Base-by-base conservation (phyloP, 2,329 filamentous ascomycete species). In the Alternaria metachromatica region DNA sequence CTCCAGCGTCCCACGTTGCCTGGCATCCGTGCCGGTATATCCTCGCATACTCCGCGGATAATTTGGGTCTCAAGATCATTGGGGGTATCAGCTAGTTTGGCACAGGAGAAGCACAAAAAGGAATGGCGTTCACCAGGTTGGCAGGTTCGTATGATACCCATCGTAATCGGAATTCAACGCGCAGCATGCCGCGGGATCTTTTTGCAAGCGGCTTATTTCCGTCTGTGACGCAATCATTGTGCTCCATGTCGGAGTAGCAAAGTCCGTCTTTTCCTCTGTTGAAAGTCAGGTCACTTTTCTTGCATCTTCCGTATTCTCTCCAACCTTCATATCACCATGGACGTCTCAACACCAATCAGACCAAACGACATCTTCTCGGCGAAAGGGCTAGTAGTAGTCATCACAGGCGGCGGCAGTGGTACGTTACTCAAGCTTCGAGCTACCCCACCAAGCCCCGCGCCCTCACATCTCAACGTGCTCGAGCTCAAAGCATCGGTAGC, bases 1-100 rank as follows among this genome's bases (percentile, higher is more conserved):
- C 87, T 21, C 82, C 89, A 12, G 88, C 87, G 58, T 87, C 88
- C 2, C 85, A 91, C 11, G 90, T 94, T 8, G 87, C 90, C 3
- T 94, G 92, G 92, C 91, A 92, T 67, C 92, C 92, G 3, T 89
- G 87, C 45, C 85, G 89, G 60, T 94, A 94, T 77, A 89, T 87
- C 69, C 80, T 95, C 63, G 92, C 92, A 2, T 94, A 93, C 76
- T 88, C 88, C 13, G 82, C 82, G 56, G 92, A 94, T 73, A 80
- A 88, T 10, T 68, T 76, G 37, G 90, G 90, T 1, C 79, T 94
- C 62, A 89, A 90, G 72, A 92, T 94, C 61, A 83, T 93, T 51
- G 90, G 89, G 11, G 76, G 71, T 7, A 75, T 78, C 25, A 74
- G 64, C 65, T 76, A 61, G 26, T 30, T 20, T 26, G 15, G 33